Evolutionary conservation across 768 basidiomycete genomes (phyloP).

Genomic region (Pulveroboletus sp.): DNA sequence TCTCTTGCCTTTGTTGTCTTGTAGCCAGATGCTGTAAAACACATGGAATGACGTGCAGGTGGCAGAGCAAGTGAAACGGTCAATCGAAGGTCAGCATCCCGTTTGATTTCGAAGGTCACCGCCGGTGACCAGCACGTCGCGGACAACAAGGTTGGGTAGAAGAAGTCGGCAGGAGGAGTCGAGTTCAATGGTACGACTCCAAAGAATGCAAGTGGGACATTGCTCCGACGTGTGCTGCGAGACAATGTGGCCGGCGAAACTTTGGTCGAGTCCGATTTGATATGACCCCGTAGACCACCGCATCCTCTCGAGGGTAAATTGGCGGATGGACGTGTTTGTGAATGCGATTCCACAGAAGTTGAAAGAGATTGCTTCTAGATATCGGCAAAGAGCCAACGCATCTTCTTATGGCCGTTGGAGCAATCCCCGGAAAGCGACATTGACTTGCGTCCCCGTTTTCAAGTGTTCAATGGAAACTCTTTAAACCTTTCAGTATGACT

Average conservation of each 20-base stretch:
- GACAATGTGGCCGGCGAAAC: conserved; percentile 35
- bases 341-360: too few relatives aligned
- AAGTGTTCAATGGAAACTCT: too few relatives aligned
- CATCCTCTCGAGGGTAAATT: too few relatives aligned
- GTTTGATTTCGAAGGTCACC: neutral
- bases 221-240: conserved; percentile 53
- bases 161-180: conserved; percentile 59
- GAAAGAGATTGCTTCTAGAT: too few relatives aligned
- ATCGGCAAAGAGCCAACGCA: too few relatives aligned
- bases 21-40: conserved; percentile 35
- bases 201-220: conserved; percentile 69
- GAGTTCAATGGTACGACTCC: conserved; percentile 62
- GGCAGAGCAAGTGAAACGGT: conserved; percentile 34
- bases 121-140: conserved; percentile 48
- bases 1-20: conserved; percentile 71
- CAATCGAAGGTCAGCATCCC: conserved; percentile 50
- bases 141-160: conserved; percentile 58
- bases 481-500: too few relatives aligned
- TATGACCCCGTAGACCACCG: too few relatives aligned
- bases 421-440: too few relatives aligned
- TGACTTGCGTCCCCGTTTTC: too few relatives aligned
- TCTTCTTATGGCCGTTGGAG: too few relatives aligned
- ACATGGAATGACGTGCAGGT: conserved; percentile 33
- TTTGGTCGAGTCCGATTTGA: conserved; percentile 22
- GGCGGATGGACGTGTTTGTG: too few relatives aligned